Base-by-base conservation (phyloP, 2,329 filamentous ascomycete genomes). In the Lachnellula arida region DNA sequence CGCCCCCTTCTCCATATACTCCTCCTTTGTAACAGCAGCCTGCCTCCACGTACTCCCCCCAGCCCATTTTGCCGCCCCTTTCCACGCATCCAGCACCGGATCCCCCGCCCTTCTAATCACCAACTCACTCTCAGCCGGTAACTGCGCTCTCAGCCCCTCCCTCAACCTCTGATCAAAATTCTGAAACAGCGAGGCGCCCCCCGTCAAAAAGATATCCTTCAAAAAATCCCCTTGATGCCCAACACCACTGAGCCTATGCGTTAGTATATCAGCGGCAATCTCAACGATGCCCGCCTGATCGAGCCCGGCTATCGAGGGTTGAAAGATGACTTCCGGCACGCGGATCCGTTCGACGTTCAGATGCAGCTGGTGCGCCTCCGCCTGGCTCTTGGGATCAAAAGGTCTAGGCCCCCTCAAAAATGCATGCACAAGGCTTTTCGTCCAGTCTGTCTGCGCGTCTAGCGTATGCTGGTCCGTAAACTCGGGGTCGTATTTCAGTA, bases 291-390 rank as follows among this genome's bases (percentile, higher is more conserved):
- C 94, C 1, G 93, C 91, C 74, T 99, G 94, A 71, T 97, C 92
- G 47, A 97, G 76, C 6, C 92, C 92, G 0, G 92, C 92, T 68
- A 97, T 96, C 15, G 87, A 86, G 0, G 92, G 93, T 68, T 95
- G 90, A 76, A 97, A 97, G 17, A 96, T 81, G 8, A 97, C 87
- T 74, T 97, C 93, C 3, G 92, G 92, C 2, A 96, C 91, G 50
- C 92, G 88, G 72, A 97, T 96, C 54, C 93, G 87, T 77, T 97
- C 92, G 53, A 99, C 91, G 71, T 99, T 99, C 61, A 99, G 84
- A 72, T 99, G 94, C 51, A 99, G 77, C 73, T 97, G 93, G 71
- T 91, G 86, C 17, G 85, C 84, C 74, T 99, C 83, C 17, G 86
- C 84, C 65, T 94, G 88, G 55, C 85, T 89, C 54, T 91, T 85